A percentile compares a stretch with the other conserved stretches of the same genome.
Conservation (phyloP, 257 asterid species). For the Linderniella brevidens region DNA sequence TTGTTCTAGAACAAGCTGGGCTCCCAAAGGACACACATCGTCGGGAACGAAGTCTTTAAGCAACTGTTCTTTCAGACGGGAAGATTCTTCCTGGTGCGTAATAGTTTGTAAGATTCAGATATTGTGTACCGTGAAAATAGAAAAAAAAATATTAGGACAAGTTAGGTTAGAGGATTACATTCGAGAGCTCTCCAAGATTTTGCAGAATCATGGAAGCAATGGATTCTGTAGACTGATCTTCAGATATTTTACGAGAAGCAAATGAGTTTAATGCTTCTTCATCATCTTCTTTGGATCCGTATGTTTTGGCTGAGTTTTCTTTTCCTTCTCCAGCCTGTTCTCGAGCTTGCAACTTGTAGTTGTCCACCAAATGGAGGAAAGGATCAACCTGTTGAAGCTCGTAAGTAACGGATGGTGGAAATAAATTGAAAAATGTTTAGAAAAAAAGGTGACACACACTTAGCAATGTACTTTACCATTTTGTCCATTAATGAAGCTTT, state of each 20-base stretch:
- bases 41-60: conserved; percentile 64
- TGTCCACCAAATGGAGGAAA: conserved; percentile 54
- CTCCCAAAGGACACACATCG: conserved; percentile 54
- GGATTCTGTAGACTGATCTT: conserved; percentile 45
- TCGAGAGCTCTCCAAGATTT: conserved; percentile 26
- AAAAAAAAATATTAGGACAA: conserved; percentile 3
- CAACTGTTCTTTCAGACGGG: conserved; percentile 36
- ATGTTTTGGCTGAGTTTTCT: conserved; percentile 15
- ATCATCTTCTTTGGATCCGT: conserved; percentile 69
- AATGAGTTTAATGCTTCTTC: conserved; percentile 48
- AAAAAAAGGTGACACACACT: conserved; percentile 3
- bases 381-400: conserved; percentile 49
- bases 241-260: conserved; percentile 23
- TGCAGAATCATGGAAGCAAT: conserved; percentile 45
- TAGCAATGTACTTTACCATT: conserved; percentile 34
- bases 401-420: neutral
- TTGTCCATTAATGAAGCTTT: conserved; percentile 39
- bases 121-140: conserved; percentile 4
- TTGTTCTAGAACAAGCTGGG: conserved; percentile 31
- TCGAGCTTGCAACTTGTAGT: conserved; percentile 43
- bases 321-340: conserved; percentile 20
- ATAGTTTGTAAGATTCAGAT: conserved; percentile 10
- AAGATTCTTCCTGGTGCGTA: conserved; percentile 28
- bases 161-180: conserved; percentile 18
- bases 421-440: neutral